Percentiles rank a stretch among this genome's conserved stretches.
phyloP scores from a whole-genome alignment of 169 alveolate species.

The Eimeria mitis region DNA sequence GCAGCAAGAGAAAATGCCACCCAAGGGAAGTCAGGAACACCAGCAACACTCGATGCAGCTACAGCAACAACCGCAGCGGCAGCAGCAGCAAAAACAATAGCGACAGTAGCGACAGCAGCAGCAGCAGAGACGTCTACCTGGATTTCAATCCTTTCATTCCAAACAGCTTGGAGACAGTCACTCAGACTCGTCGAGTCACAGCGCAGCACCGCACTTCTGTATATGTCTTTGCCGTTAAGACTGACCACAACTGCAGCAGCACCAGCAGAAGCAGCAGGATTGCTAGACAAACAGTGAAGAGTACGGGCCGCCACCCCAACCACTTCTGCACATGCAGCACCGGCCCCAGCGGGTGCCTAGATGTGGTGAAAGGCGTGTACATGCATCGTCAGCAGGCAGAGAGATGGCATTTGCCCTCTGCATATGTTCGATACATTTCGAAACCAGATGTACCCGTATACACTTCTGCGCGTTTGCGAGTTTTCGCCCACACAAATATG shows the following conservation, averaged over 20 bases:
- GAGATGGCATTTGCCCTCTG: neutral
- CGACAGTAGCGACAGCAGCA: constrained; percentile 11
- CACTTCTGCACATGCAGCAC: neutral
- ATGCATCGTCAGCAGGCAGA: neutral
- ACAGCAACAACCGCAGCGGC: neutral
- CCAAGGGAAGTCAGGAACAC: neutral
- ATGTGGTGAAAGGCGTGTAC: neutral
- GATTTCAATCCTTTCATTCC: constrained; percentile 67
- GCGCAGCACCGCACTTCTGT: constrained; percentile 67
- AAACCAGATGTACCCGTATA: neutral
- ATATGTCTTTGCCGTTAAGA: constrained; percentile 73
- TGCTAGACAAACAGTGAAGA: neutral
- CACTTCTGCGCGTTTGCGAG: neutral
- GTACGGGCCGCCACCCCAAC: neutral
- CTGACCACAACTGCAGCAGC: constrained; percentile 70
- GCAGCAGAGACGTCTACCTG: constrained; percentile 51
- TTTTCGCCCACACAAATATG: no score
- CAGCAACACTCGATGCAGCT: neutral
- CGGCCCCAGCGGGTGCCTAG: neutral
- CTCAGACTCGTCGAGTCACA: constrained; percentile 2
- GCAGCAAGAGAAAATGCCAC: neutral
- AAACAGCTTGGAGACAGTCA: constrained; percentile 24
- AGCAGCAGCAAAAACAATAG: neutral
- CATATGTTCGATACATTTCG: neutral
- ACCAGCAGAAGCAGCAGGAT: constrained; percentile 10